These are phyloP conservation scores for Candida methanosorbosa DNA, from an alignment of 805 yeast species.

Conservation along the genomic window DNA sequence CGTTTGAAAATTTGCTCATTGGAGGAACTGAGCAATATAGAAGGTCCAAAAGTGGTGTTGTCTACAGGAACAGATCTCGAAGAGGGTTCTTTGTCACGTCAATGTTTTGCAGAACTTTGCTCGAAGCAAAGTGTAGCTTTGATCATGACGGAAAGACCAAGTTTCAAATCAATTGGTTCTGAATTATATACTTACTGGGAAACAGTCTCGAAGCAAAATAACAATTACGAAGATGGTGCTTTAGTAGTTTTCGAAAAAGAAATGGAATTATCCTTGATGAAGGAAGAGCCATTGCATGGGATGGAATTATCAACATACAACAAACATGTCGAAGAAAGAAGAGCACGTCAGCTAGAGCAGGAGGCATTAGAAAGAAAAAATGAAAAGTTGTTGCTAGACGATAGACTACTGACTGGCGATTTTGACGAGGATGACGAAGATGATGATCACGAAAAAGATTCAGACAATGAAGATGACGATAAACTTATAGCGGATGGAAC, in stretches of 20 bases:
- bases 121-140: conserved; percentile 59
- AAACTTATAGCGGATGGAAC: background rate
- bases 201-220: conserved; percentile 25
- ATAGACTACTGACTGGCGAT: conserved; percentile 25
- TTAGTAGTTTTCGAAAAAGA: conserved; percentile 44
- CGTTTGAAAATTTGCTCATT: conserved; percentile 50
- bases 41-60: conserved; percentile 74
- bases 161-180: conserved; percentile 36
- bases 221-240: conserved; percentile 47
- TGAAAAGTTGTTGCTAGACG: conserved; percentile 24
- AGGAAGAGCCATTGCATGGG: conserved; percentile 43
- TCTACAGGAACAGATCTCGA: conserved; percentile 62
- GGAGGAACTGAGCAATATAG: conserved; percentile 42
- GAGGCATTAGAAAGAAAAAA: conserved; percentile 22
- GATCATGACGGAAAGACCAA: conserved; percentile 62
- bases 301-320: conserved; percentile 42
- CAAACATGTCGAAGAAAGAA: conserved; percentile 34
- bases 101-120: conserved; percentile 47
- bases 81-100: conserved; percentile 52
- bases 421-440: conserved; percentile 16
- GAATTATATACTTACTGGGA: conserved; percentile 49
- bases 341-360: conserved; percentile 29
- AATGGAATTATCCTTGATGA: conserved; percentile 24
- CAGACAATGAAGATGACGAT: conserved; percentile 12
- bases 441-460: conserved; percentile 8